A percentile compares a stretch with the other conserved stretches of the same genome.
phyloP scores from a whole-genome alignment of 2,329 filamentous ascomycete species.

The Exutisphaerella laricina region DNA sequence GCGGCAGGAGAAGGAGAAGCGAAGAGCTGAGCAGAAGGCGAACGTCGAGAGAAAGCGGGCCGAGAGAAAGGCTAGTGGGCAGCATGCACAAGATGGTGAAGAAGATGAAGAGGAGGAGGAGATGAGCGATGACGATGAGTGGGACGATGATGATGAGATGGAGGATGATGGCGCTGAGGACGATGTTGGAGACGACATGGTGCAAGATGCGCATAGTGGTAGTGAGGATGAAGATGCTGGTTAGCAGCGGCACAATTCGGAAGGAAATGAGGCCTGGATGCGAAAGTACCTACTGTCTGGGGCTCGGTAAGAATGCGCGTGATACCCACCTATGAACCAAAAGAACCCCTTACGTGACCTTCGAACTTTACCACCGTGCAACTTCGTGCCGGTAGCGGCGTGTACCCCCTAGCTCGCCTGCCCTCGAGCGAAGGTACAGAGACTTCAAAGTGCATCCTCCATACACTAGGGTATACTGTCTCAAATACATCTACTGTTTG shows the following conservation, averaged over 20 bases:
- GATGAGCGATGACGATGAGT: conserved; percentile 49
- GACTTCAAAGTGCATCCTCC: too few relatives aligned
- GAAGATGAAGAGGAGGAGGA: conserved; percentile 35
- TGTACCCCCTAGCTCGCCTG: too few relatives aligned
- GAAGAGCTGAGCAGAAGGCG: conserved; percentile 76
- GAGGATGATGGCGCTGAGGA: conserved; percentile 20
- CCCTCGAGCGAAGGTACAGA: too few relatives aligned
- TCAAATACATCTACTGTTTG: too few relatives aligned
- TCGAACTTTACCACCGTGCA: too few relatives aligned
- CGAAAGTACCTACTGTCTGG: too few relatives aligned
- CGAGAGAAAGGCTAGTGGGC: conserved; percentile 44
- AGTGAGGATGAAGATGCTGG: conserved; percentile 9
- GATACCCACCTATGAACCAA: too few relatives aligned
- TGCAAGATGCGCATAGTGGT: conserved; percentile 12
- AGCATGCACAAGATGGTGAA: conserved; percentile 38
- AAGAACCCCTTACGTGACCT: too few relatives aligned
- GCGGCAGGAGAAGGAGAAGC: conserved; percentile 72
- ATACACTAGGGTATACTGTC: too few relatives aligned
- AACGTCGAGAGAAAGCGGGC: conserved; percentile 85
- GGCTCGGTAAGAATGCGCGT: too few relatives aligned
- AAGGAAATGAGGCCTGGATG: background rate
- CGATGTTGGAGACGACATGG: conserved; percentile 14
- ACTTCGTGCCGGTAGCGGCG: too few relatives aligned
- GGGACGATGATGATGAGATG: conserved; percentile 38
- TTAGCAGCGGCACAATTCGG: background rate